phyloP scores from a whole-genome alignment of 495 filamentous ascomycete genomes.

The Penicillium parvum region DNA sequence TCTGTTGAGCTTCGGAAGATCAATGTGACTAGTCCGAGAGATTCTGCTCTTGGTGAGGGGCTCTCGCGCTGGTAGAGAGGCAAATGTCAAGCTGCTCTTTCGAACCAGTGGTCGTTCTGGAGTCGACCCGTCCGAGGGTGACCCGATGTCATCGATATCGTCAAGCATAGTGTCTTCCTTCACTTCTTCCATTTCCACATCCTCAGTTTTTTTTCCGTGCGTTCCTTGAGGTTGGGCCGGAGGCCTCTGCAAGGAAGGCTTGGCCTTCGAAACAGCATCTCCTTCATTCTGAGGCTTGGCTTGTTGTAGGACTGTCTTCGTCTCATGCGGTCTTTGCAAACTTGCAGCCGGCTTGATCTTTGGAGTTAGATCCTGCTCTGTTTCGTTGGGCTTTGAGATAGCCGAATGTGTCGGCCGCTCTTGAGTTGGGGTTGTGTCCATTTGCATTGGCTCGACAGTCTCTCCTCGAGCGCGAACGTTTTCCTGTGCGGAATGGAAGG shows the following conservation, averaged over 20 bases:
- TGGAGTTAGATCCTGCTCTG: slow-evolving; percentile 17
- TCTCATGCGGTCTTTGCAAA: slow-evolving; percentile 12
- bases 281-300: slow-evolving; percentile 2
- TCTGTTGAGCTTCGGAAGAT: slow-evolving; percentile 50
- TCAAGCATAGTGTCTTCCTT: slow-evolving; percentile 51
- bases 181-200: slow-evolving; percentile 20
- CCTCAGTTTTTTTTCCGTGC: slow-evolving; percentile 16
- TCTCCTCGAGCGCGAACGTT: slow-evolving; percentile 42
- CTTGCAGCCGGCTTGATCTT: slow-evolving; percentile 6
- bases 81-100: slow-evolving; percentile 92
- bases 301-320: slow-evolving; percentile 6
- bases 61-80: slow-evolving; percentile 85
- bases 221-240: slow-evolving; percentile 9
- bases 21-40: slow-evolving; percentile 76
- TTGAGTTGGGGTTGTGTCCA: slow-evolving; percentile 23
- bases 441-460: slow-evolving; percentile 33
- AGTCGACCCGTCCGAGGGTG: slow-evolving; percentile 59
- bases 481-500: slow-evolving; percentile 67
- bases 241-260: slow-evolving; percentile 21
- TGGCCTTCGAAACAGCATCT: neutral
- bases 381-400: slow-evolving; percentile 2
- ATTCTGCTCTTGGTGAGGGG: slow-evolving; percentile 74
- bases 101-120: slow-evolving; percentile 63
- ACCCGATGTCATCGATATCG: slow-evolving; percentile 53
- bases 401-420: slow-evolving; percentile 4